Conservation (phyloP, 2,329 filamentous ascomycete genomes). For the Colletotrichum tropicicola region DNA sequence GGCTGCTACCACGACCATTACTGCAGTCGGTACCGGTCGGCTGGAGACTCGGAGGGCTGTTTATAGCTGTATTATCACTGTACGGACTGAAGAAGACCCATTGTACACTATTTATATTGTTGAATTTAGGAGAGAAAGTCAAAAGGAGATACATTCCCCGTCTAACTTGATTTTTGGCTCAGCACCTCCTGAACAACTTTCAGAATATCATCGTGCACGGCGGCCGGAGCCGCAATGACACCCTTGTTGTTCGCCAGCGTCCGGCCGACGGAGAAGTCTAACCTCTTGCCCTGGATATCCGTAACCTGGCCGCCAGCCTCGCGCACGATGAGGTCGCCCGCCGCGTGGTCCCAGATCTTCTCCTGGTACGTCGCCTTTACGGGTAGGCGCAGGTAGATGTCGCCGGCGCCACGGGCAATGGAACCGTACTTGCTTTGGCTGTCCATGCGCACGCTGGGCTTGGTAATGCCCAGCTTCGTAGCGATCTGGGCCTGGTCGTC, state of each 20-base stretch:
- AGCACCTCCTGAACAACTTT: conserved; percentile 85
- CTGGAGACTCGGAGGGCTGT: conserved; percentile 22
- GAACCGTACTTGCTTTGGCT: conserved; percentile 98
- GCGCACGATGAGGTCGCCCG: conserved; percentile 90
- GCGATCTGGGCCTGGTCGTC: conserved; percentile 88
- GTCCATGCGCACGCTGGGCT: conserved; percentile 93
- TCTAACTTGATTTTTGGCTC: conserved; percentile 35
- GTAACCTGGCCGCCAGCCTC: conserved; percentile 94
- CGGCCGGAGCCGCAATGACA: conserved; percentile 85
- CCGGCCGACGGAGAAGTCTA: conserved; percentile 88
- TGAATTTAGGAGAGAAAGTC: background rate
- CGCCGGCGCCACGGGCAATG: conserved; percentile 91
- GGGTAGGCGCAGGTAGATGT: conserved; percentile 92
- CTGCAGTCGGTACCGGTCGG: background rate
- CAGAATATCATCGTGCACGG: conserved; percentile 80
- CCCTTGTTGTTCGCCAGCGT: conserved; percentile 93
- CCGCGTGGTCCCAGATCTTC: conserved; percentile 99
- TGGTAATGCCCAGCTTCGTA: conserved; percentile 84
- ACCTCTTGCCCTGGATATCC: conserved; percentile 82
- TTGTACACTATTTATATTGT: conserved; percentile 19
- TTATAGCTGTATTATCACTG: conserved; percentile 29
- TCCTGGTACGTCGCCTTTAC: conserved; percentile 90
- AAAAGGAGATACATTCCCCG: background rate
- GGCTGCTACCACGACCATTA: background rate
- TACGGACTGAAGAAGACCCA: conserved; percentile 21